Base-by-base conservation (phyloP, 2,329 filamentous ascomycete genomes). In the Fonsecaea pedrosoi region DNA sequence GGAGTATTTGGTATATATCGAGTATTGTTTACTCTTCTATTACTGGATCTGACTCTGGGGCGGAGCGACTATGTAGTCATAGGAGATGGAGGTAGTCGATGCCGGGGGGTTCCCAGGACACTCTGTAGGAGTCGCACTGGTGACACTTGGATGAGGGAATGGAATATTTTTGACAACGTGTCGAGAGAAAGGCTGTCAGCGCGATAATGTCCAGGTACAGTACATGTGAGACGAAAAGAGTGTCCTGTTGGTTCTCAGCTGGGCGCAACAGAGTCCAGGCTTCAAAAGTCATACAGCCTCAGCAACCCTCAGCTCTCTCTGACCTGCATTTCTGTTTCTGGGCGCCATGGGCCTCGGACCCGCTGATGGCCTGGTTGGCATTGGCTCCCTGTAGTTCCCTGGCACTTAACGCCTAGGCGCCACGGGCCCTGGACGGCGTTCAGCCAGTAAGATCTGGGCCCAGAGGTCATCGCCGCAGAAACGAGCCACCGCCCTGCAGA, bases 391-490 rank as follows among this genome's bases (percentile, higher is more conserved):
- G 45, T 50, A 18, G 45, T 18, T 50, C 9, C 45, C 45, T 50
- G 45, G 25, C 45, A 50, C 45, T 13, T 30, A 50, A 10, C 57
- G 38, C 50, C 15, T 34, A 9, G 25, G 57, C 40, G 25, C 38
- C 57, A 59, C 15, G 7, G 42, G 42, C 32, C 18, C 57, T 32
- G 40, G 32, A 12, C 40, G 42, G 30, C 40, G 13, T 18, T 25
- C 12, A 37, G 30, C 34, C 54, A 55, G 54, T 55, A 54, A 61
- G 48, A 62, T 53, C 60, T 37, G 13, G 32, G 37, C 50, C 37
- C 18, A n/a, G 48, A n/a, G 12, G 42, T 42, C 63, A 65, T 65
- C 58, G 63, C 58, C 63, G 53, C 63, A 62, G 60, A 60, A 65
- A 56, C 63, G 40, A 38, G 50, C 42, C 25, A 32, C 42, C 13